Evolutionary conservation across 139 green algal genomes (phyloP), one percentile per base, ranked within the genome.

Genomic region (Prasinococcaceae sp.): DNA sequence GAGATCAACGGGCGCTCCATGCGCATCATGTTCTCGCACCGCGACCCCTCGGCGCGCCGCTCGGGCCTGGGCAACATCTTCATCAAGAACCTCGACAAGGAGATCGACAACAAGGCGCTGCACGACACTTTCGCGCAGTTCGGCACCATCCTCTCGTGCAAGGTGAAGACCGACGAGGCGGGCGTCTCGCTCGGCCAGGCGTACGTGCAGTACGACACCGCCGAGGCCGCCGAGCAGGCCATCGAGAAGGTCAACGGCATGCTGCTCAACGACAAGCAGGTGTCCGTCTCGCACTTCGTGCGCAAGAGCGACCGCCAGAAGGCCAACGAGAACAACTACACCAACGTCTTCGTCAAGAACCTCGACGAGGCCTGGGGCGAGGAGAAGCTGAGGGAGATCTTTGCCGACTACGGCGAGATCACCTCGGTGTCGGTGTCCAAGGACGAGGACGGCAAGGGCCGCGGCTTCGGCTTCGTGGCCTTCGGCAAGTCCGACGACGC

Each of bases 171-270:
- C 12, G 65, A 69, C 23, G 28, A 32, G 3, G n/a, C 30, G n/a
- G 66, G 67, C n/a, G 10, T 46, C 19, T 72, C 55, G 20, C 75
- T 75, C 36, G 71, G 71, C 12, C 75, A 74, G 28, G 71, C 63
- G 23, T 79, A 78, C 40, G 70, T 79, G 14, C 71, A 79, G 46
- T 79, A 78, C 55, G 69, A 75, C 19, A 50, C 37, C 3, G 55
- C 75, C 35, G 68, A 78, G 51, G 39, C 57, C 23, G 70, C 70
- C 2, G 26, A 74, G 29, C 25, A 65, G 30, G 72, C 72, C 6
- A 77, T 79, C 29, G 69, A 78, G 26, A 79, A 75, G 37, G 72
- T 79, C 20, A 77, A 79, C 36, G 72, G 72, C 37, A 79, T 72
- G 69, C 59, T 75, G 6, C 47, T 79, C 32, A 50, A 65, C 24